Evolutionary conservation across 495 filamentous ascomycete species (phyloP), one percentile per base, ranked within the genome.

Genomic region (Aspergillus mulundensis): DNA sequence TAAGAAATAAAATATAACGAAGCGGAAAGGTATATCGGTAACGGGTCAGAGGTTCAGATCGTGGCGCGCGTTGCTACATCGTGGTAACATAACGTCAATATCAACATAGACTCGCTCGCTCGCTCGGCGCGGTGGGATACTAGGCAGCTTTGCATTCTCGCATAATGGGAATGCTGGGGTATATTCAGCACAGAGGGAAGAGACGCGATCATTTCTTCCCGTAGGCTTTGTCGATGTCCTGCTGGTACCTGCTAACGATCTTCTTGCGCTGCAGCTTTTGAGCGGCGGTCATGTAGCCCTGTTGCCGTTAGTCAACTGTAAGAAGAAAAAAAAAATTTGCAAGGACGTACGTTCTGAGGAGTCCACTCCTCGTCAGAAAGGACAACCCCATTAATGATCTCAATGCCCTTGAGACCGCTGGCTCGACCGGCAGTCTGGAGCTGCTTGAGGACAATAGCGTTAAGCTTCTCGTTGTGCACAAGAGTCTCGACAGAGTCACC

Each of bases 341-440:
- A 42, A 24, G 30, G 11, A 80, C 91, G 85, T 79, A 95, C 93
- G 73, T 95, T 97, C 50, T 95, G 88, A 48, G 94, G 89, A 23
- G 88, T 97, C 94, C 94, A 98, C 69, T 98, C 94, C 71, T 98
- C 93, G 59, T 96, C 91, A 1, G 90, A 88, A 66, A 98, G 69
- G 6, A 96, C 90, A 15, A 95, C 90, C 58, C 94, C 94, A 55
- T 90, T 87, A 61, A 98, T 87, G 48, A 97, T 90, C 76, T 98
- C 94, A 61, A 95, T 91, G 20, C 89, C 87, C 16, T 76, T 78
- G 47, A 98, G 77, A 7, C 91, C 90, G 61, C 87, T 90, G 34
- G 83, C 79, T 58, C 81, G 82, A 42, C 93, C 94, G 1, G 81
- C 81, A 25, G 65, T 70, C 72, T 95, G 90, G 41, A 98, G 80